Evolutionary conservation across 148 eudicot genomes (phyloP), one percentile per base, ranked within the genome.

Genomic region (Drosera capensis): DNA sequence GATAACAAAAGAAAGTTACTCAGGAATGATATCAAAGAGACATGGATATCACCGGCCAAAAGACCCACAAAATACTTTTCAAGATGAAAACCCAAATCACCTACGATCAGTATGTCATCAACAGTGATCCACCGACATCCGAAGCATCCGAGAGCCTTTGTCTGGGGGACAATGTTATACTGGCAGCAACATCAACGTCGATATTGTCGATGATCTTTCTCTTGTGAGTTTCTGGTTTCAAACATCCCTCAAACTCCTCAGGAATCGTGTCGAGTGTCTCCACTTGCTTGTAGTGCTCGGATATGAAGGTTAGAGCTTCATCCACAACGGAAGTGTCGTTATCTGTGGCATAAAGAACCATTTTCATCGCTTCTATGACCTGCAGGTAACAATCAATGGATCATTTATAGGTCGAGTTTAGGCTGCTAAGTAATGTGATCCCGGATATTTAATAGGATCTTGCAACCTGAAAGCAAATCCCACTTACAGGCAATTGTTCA

Each of bases 221-320:
- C 68, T 88, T 88, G 35, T 78, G 84, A 23, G 64, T 64, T 56
- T 80, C 83, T 1, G 34, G 26, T 48, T 57, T 56, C 24, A 20
- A 17, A 26, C 40, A 52, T 9, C 65, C 81, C 64, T 83, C 86
- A 2, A 60, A 31, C 3, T 58, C 72, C 65, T 79, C 90, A 3
- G 66, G 37, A 16, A 77, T 72, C 25, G 81, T 69, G 45, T 74
- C 65, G 52, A 73, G 48, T 12, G 38, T 23, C 25, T 17, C 57
- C 29, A 37, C 49, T 34, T 66, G 67, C 45, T 67, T 63, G 54
- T 63, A 68, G 22, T 66, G 68, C 52, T 78, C 64, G 44, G 71
- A 60, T 45, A 84, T 62, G 68, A 90, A 60, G 15, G 86, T 87
- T 60, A 75, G 84, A 45, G 94, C 93, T 67, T 90, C 92, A 15